Evolutionary conservation across 257 asterid species (phyloP), one percentile per base, ranked within the genome.

Genomic region (Plantago elongata): DNA sequence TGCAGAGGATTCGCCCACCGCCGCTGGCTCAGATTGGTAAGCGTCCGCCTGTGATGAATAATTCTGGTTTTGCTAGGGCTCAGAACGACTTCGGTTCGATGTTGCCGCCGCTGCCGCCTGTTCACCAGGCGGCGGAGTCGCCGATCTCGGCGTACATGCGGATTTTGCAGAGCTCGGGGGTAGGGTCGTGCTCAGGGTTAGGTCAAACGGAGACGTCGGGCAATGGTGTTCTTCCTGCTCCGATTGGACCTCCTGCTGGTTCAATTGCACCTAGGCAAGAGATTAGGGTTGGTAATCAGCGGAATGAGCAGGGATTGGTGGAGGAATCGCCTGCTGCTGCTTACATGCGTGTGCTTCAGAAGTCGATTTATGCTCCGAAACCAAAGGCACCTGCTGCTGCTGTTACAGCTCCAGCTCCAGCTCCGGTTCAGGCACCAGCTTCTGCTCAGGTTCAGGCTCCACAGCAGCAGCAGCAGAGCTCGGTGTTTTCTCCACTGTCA

Each of bases 1-100:
- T 89, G 11, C 95, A 89, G 85, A 79, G 88, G 79, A 89, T 84
- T 69, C 94, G 97, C 0, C 97, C 97, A n/a, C 95, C 97, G 14
- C 97, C 97, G 12, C 81, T 89, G 7, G 66, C 74, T 9, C 95
- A 86, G 64, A 81, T 89, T 63, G 13, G 6, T 5, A 34, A 34
- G 5, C 40, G 40, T 7, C 3, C 40, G 40, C 40, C 40, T 34
- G 8, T 34, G 40, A 34, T 34, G 40, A 34, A 34, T 34, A 5
- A 34, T 34, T 34, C 40, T 6, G 7, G 8, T 4, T 34, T 34
- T 34, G 7, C 40, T 34, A 34, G 40, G 40, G 40, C 40, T 5
- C 40, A 5, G 40, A 14, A 14, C 18, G 54, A n/a, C 30, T 13
- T 72, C 61, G 68, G 14, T 56, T 78, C 79, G 61, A 72, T 84